These are phyloP conservation scores for Aspergillus unguis DNA, from an alignment of 2,329 filamentous ascomycete species.

Conservation along the genomic window DNA sequence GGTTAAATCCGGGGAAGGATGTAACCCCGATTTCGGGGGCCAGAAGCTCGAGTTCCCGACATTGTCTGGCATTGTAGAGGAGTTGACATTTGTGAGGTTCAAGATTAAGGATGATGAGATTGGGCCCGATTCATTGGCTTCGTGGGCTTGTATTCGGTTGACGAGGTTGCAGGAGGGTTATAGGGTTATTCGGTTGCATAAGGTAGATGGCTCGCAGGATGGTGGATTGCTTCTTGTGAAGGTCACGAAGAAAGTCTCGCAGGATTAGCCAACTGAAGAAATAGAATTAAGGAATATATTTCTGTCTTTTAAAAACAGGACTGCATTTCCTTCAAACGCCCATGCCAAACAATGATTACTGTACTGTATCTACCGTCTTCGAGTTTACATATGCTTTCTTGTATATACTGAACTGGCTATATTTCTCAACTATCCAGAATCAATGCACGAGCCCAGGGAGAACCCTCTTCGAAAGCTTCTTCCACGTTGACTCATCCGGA, in stretches of 20 bases:
- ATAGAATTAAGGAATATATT: too few relatives aligned
- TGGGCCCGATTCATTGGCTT: conserved; percentile 71
- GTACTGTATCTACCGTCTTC: too few relatives aligned
- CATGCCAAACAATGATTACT: too few relatives aligned
- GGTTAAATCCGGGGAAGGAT: conserved; percentile 55
- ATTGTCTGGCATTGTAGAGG: conserved; percentile 58
- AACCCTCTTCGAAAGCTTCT: conserved; percentile 20
- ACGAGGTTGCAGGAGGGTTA: conserved; percentile 75
- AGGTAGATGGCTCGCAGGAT: conserved; percentile 63
- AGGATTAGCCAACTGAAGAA: not conserved
- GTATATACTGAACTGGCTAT: not conserved
- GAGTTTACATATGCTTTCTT: too few relatives aligned
- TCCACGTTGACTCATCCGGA: conserved; percentile 39
- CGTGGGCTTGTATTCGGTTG: conserved; percentile 84
- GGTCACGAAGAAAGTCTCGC: conserved; percentile 56
- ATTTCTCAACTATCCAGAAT: not conserved
- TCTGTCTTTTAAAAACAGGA: too few relatives aligned
- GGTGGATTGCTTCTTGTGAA: conserved; percentile 70
- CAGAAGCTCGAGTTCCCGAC: conserved; percentile 58
- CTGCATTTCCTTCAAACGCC: too few relatives aligned
- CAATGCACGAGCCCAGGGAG: conserved; percentile 11
- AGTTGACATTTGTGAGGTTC: conserved; percentile 75
- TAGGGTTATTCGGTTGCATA: conserved; percentile 71
- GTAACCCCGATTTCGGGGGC: conserved; percentile 64
- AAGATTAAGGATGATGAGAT: conserved; percentile 86